Base-by-base conservation (phyloP, 305 asterid species). In the Solanum hybrid region DNA sequence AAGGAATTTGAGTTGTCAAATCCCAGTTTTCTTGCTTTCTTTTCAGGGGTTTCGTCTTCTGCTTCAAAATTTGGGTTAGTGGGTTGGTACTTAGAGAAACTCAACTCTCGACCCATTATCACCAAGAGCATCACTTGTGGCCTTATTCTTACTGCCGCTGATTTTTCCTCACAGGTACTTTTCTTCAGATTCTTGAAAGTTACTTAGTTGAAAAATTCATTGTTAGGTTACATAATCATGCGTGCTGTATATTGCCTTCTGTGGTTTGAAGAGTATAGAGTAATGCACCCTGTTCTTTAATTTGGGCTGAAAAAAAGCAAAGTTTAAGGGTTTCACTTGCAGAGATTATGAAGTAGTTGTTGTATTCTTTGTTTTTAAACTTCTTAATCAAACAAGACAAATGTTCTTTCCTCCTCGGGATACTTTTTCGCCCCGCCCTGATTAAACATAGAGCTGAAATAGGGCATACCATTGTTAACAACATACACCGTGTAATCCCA, bases 91-190 rank as follows among this genome's bases (percentile, higher is more conserved):
- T 85, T 96, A 93, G 91, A 91, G 41, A 79, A 91, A 93, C 90
- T 97, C 88, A 91, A 94, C 86, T 91, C 95, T 78, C 94, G 96
- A 12, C 99, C 99, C 89, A 84, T 97, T 92, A 82, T 94, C 87
- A 97, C 99, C 10, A 97, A 97, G 94, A 94, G 97, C 92, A 77
- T 94, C 89, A 97, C 99, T 45, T 90, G 98, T 61, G 92, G 97
- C 24, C 89, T 96, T 73, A 97, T 97, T 79, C 97, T 96, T 90
- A 89, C 98, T n/a, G 97, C 97, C 20, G 99, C 99, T 86, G 99
- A 97, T 90, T 33, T 95, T 5, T 95, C 99, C 79, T 95, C 99
- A 2, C 99, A 97, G 99, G 99, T 96, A 89, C 33, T 70, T 87
- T 32, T 82, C 31, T 73, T 85, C 27, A 2, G 38, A 41, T 26